Evolutionary conservation across 2,329 filamentous ascomycete species (phyloP).

Genomic region (Cytospora piceae): DNA sequence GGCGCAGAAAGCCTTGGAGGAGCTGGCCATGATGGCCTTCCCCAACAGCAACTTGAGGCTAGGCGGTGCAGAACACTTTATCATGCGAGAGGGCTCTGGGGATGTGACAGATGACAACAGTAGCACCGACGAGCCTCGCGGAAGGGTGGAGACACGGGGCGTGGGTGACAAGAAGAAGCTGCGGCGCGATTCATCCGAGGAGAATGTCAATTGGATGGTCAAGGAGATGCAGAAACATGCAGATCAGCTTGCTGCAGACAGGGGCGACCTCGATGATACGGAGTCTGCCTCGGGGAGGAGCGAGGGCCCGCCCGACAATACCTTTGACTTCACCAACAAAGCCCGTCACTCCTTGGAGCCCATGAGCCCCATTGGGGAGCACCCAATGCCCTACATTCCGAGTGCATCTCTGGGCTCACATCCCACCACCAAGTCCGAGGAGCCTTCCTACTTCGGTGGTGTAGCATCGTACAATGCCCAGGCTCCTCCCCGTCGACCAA

Average conservation of each 20-base stretch:
- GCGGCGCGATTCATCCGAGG: constrained; percentile 64
- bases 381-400: constrained; percentile 16
- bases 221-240: constrained; percentile 80
- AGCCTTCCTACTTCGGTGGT: constrained; percentile 23
- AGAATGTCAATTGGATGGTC: constrained; percentile 72
- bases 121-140: constrained; percentile 36
- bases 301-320: constrained; percentile 42
- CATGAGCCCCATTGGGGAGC: constrained; percentile 39
- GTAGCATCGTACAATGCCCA: constrained; percentile 24
- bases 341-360: constrained; percentile 33
- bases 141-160: constrained; percentile 37
- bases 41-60: constrained; percentile 72
- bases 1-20: constrained; percentile 78
- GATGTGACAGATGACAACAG: constrained; percentile 49
- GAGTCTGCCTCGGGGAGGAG: constrained; percentile 40
- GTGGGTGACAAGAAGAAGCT: constrained; percentile 36
- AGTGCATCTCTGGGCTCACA: constrained; percentile 35
- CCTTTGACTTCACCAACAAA: constrained; percentile 41
- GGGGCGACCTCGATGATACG: constrained; percentile 38
- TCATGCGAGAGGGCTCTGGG: constrained; percentile 66
- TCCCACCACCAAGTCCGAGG: constrained; percentile 19
- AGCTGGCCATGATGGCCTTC: constrained; percentile 76
- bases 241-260: constrained; percentile 57
- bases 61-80: constrained; percentile 73
- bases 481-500: constrained; percentile 31